Evolutionary conservation across 2,329 filamentous ascomycete species (phyloP).

Genomic region (Aureobasidium leucospermi): DNA sequence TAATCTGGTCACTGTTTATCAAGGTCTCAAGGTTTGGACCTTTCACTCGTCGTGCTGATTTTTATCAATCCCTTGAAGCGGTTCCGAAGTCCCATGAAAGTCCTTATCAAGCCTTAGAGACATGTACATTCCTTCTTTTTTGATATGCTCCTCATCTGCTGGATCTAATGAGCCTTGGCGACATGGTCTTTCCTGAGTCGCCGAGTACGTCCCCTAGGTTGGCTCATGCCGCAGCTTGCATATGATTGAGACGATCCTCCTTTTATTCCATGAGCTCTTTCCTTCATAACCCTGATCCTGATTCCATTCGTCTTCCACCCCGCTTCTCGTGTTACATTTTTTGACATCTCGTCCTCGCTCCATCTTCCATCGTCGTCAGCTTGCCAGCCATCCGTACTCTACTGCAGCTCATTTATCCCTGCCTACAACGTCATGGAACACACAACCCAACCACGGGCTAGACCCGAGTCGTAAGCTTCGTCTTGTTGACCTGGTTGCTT

Average conservation of each 20-base stretch:
- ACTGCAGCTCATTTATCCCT: background rate
- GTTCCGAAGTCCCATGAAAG: no score
- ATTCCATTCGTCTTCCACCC: background rate
- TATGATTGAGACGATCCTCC: slow-evolving; percentile 11
- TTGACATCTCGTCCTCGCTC: background rate
- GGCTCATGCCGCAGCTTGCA: slow-evolving; percentile 6
- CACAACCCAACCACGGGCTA: background rate
- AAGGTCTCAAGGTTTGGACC: no score
- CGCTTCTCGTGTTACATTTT: background rate
- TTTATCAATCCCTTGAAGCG: no score
- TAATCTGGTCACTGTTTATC: background rate
- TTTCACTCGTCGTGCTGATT: no score
- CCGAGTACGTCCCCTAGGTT: background rate
- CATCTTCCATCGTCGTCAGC: background rate
- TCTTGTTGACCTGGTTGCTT: background rate
- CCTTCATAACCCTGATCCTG: background rate
- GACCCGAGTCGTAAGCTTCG: slow-evolving; percentile 23
- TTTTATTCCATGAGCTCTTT: background rate
- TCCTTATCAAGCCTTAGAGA: background rate
- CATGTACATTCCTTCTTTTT: background rate
- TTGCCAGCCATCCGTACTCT: background rate
- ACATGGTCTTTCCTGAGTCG: background rate
- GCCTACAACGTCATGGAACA: slow-evolving; percentile 8
- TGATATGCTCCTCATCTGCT: background rate
- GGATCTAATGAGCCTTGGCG: background rate